Percentiles rank a stretch among this genome's conserved stretches.
phyloP scores from a whole-genome alignment of 176 grass and related monocot species.

The Phoenix roebelenii region DNA sequence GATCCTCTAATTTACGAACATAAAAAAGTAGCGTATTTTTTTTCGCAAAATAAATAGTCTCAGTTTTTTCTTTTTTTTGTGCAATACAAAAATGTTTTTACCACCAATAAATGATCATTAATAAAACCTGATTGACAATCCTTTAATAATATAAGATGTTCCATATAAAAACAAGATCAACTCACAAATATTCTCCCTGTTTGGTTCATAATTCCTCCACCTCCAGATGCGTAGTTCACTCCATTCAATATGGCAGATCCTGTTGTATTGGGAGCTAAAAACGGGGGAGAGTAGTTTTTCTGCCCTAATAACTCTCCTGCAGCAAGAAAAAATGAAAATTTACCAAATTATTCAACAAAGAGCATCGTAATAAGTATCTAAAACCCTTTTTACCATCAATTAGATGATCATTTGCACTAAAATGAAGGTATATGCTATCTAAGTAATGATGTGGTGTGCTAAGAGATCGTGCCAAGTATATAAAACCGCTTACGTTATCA shows the following conservation, averaged over 20 bases:
- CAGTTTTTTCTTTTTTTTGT: too few species aligned
- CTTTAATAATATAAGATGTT: neutral
- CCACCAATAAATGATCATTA: too few species aligned
- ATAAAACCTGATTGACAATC: too few species aligned
- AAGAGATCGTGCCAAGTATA: too few species aligned
- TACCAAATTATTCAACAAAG: neutral
- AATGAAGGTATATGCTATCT: too few species aligned
- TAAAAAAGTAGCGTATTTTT: too few species aligned
- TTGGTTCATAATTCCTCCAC: constrained; percentile 70
- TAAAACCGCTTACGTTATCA: neutral
- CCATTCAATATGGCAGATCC: constrained; percentile 53
- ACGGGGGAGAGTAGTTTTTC: constrained; percentile 56
- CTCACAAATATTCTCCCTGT: constrained; percentile 70
- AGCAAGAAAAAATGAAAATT: constrained; percentile 2
- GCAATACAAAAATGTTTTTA: too few species aligned
- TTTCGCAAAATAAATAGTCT: too few species aligned
- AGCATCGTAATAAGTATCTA: too few species aligned
- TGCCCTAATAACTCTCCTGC: constrained; percentile 79
- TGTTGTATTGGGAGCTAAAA: constrained; percentile 61
- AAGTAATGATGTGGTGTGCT: too few species aligned
- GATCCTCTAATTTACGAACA: too few species aligned
- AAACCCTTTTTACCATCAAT: neutral
- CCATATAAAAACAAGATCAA: neutral
- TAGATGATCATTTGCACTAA: too few species aligned
- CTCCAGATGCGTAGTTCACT: constrained; percentile 93